phyloP scores from a whole-genome alignment of 2,329 filamentous ascomycete species.

The Cercospora sesami region DNA sequence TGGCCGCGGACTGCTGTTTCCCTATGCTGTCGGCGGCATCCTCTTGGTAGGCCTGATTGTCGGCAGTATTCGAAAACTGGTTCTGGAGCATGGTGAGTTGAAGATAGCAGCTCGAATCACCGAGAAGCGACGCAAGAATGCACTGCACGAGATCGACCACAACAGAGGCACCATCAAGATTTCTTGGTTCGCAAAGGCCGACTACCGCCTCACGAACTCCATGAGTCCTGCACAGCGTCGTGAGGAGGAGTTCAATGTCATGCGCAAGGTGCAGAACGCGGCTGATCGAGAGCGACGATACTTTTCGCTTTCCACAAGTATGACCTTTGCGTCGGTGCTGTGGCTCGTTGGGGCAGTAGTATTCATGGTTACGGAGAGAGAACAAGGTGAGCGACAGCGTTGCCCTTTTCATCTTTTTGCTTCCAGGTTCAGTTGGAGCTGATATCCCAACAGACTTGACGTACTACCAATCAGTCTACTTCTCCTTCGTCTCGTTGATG shows the following conservation, averaged over 20 bases:
- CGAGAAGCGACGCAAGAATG: conserved; percentile 50
- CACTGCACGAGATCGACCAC: conserved; percentile 43
- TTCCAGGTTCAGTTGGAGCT: neutral
- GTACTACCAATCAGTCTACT: conserved; percentile 56
- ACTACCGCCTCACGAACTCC: conserved; percentile 47
- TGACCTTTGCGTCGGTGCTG: conserved; percentile 43
- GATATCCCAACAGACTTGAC: conserved; percentile 42
- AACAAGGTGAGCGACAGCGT: conserved; percentile 35
- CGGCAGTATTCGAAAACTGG: conserved; percentile 53
- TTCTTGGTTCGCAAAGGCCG: conserved; percentile 42
- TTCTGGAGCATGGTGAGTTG: conserved; percentile 53
- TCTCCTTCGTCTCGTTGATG: conserved; percentile 54
- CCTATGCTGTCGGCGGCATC: conserved; percentile 57
- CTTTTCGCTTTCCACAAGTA: conserved; percentile 43
- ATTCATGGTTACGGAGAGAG: conserved; percentile 51
- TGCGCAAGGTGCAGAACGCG: conserved; percentile 48
- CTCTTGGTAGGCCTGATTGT: conserved; percentile 58
- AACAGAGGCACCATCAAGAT: conserved; percentile 47
- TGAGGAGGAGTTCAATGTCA: conserved; percentile 53
- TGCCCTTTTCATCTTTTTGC: neutral
- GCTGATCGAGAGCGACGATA: conserved; percentile 46
- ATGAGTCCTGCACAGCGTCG: conserved; percentile 42
- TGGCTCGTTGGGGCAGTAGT: conserved; percentile 54
- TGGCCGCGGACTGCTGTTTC: conserved; percentile 54
- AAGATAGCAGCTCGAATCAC: conserved; percentile 53